phyloP scores from a whole-genome alignment of 2,329 filamentous ascomycete species.

The Dactylellina leptospora region DNA sequence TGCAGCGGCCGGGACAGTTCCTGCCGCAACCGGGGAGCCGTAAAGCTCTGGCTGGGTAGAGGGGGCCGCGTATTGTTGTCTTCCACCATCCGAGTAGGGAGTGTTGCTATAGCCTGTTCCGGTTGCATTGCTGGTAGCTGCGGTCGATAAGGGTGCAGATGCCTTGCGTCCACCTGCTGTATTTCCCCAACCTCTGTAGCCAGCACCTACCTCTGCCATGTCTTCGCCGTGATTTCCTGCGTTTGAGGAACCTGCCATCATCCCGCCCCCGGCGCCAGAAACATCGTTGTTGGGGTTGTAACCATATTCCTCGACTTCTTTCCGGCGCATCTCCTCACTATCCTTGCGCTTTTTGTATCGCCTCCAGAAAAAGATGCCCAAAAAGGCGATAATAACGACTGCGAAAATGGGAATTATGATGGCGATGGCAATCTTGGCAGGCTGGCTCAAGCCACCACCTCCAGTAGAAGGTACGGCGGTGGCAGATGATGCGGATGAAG shows the following conservation, averaged over 20 bases:
- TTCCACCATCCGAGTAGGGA: slow-evolving; percentile 17
- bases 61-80: slow-evolving; percentile 3
- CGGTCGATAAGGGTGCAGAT: slow-evolving; percentile 78
- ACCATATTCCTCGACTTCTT: slow-evolving; percentile 96
- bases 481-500: slow-evolving; percentile 54
- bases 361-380: slow-evolving; percentile 84
- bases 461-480: slow-evolving; percentile 54
- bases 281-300: slow-evolving; percentile 97
- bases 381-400: slow-evolving; percentile 80
- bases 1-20: slow-evolving; percentile 1
- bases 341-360: slow-evolving; percentile 85
- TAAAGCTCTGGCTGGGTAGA: slow-evolving; percentile 43
- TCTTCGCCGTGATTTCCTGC: slow-evolving; percentile 69
- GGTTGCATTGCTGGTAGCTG: slow-evolving; percentile 59
- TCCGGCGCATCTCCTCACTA: slow-evolving; percentile 85
- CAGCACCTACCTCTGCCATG: slow-evolving; percentile 80
- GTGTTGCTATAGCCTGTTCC: slow-evolving; percentile 20
- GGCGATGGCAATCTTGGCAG: slow-evolving; percentile 84
- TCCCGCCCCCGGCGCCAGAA: slow-evolving; percentile 62
- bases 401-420: slow-evolving; percentile 92
- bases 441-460: slow-evolving; percentile 66
- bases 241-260: slow-evolving; percentile 63
- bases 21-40: slow-evolving; percentile 22
- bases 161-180: slow-evolving; percentile 79
- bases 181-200: slow-evolving; percentile 94